These are phyloP conservation scores for Talaromyces sp. DNA, from an alignment of 2,329 filamentous ascomycete species.

Conservation along the genomic window DNA sequence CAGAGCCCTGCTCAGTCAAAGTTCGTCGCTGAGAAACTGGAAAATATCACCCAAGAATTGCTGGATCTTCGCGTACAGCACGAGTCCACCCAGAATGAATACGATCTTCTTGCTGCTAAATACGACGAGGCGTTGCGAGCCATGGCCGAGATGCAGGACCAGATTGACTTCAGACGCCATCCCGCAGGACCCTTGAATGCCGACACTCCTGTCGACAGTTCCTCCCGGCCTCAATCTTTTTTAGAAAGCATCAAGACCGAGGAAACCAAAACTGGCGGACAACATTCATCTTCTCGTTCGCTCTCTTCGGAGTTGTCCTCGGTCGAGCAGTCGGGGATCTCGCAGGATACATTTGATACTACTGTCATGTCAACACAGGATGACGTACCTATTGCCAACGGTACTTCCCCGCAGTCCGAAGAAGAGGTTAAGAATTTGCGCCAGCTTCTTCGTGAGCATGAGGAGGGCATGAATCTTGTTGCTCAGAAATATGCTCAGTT, in stretches of 20 bases:
- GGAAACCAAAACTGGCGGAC: constrained; percentile 65
- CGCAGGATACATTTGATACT: constrained; percentile 60
- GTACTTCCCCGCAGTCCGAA: constrained; percentile 45
- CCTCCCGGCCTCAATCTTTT: constrained; percentile 71
- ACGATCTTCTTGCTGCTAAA: constrained; percentile 76
- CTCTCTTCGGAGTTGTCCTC: constrained; percentile 92
- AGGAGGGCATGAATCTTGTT: constrained; percentile 69
- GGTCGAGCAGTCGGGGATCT: constrained; percentile 70
- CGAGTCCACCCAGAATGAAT: constrained; percentile 76
- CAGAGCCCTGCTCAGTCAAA: constrained; percentile 76
- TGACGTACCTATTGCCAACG: constrained; percentile 25
- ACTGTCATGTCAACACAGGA: constrained; percentile 42
- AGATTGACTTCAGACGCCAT: constrained; percentile 73
- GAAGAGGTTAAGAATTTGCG: constrained; percentile 71
- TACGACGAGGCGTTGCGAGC: constrained; percentile 85
- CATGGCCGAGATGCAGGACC: constrained; percentile 77
- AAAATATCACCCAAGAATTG: constrained; percentile 85
- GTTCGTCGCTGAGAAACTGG: constrained; percentile 88
- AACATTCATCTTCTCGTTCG: constrained; percentile 78
- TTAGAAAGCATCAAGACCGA: constrained; percentile 72
- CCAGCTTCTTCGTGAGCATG: constrained; percentile 69
- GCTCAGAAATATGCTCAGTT: constrained; percentile 78
- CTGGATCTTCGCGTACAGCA: constrained; percentile 88
- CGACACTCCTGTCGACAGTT: constrained; percentile 41
- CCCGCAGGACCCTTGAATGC: constrained; percentile 41